Conservation (phyloP, 371 early-diverging fungal species). For the Mortierella polycephala region DNA sequence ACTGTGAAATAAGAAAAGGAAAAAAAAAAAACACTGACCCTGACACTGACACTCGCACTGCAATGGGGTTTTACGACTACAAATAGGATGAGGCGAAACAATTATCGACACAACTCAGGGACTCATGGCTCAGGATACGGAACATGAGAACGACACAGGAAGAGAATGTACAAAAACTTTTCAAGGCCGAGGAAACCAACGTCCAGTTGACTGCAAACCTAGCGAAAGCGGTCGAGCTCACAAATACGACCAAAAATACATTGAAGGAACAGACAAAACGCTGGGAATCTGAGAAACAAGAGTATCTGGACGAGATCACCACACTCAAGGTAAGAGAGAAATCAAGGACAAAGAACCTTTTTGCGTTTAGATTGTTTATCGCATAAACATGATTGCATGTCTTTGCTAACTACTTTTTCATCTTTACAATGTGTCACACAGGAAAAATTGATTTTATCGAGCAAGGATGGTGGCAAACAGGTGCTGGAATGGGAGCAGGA, state of each 20-base stretch:
- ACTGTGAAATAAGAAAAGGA: no score
- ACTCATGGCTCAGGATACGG: conserved; percentile 38
- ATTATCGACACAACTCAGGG: conserved; percentile 34
- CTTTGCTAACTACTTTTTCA: background rate
- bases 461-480: conserved; percentile 25
- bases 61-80: no score
- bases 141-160: conserved; percentile 31
- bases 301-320: conserved; percentile 15
- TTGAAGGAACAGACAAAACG: conserved; percentile 14
- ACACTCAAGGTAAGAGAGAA: conserved; percentile 25
- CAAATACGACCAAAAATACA: conserved; percentile 2
- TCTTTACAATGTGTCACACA: background rate
- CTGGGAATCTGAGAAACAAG: conserved; percentile 26
- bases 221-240: conserved; percentile 10
- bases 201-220: conserved; percentile 14
- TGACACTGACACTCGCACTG: no score
- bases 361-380: background rate
- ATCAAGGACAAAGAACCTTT: no score
- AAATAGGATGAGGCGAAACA: conserved; percentile 40
- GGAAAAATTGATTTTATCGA: conserved; percentile 18
- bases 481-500: conserved; percentile 38
- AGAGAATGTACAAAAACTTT: conserved; percentile 23
- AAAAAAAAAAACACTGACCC: background rate
- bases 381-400: no score
- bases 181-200: conserved; percentile 21